phyloP scores from a whole-genome alignment of 164 flowering plant species.

The Buxus sempervirens region DNA sequence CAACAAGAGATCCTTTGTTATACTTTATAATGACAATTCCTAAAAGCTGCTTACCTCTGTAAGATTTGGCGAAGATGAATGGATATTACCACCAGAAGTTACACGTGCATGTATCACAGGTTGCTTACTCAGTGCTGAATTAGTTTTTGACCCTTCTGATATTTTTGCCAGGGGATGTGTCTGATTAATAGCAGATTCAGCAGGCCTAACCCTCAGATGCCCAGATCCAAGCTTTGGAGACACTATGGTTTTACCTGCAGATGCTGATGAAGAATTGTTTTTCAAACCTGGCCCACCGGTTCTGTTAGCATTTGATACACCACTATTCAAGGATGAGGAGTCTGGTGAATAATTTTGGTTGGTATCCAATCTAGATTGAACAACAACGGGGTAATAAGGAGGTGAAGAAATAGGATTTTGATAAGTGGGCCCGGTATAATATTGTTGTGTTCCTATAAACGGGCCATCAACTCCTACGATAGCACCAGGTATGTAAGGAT shows the following conservation, averaged over 20 bases:
- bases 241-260: conserved; percentile 27
- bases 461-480: conserved; percentile 61
- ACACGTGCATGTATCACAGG: conserved; percentile 26
- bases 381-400: conserved; percentile 45
- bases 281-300: conserved; percentile 37
- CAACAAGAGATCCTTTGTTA: neutral
- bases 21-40: neutral
- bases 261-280: conserved; percentile 31
- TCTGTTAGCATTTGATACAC: conserved; percentile 27
- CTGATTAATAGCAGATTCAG: conserved; percentile 22
- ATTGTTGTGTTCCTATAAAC: conserved; percentile 56
- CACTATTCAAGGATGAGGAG: conserved; percentile 25
- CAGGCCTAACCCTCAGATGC: conserved; percentile 15
- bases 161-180: conserved; percentile 29
- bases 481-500: conserved; percentile 90
- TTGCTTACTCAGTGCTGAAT: conserved; percentile 35
- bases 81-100: conserved; percentile 23
- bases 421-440: conserved; percentile 49
- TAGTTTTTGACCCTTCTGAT: conserved; percentile 35
- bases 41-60: conserved; percentile 36
- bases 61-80: conserved; percentile 31
- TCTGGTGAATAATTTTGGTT: conserved; percentile 35
- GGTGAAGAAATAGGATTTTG: conserved; percentile 44
- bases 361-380: conserved; percentile 47
- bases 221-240: conserved; percentile 22